Evolutionary conservation across 1,284 basidiomycete species (phyloP), one percentile per base, ranked within the genome.

Genomic region (Wallemia hederae): DNA sequence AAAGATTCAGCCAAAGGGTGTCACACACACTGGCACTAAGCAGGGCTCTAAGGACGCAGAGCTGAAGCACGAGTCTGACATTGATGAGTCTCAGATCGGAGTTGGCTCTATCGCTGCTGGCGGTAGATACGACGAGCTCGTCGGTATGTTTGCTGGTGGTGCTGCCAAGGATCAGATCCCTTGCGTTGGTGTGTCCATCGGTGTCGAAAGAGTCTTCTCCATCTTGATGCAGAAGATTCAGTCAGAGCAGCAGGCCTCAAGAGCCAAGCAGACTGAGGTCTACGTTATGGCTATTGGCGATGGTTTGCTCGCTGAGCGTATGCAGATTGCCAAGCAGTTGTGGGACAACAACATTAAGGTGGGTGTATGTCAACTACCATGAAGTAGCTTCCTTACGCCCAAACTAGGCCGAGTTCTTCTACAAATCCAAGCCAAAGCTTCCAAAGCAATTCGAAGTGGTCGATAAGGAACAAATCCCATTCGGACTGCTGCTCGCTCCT

Each of bases 101-200:
- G 90, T 98, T 1, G 94, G 92, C 25, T 96, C 90, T 22, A 94
- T 99, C 68, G 94, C 92, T 5, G 94, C 87, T 0, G 94, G 94
- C 22, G 92, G 94, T 15, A 78, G 92, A 57, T 98, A 98, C 74
- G 92, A 98, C 74, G 83, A 85, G 65, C 82, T 99, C n/a, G 92
- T 98, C 1, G 84, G 85, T 59, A 81, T 91, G 76, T 96, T 99
- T 72, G 78, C 82, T 24, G 77, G 83, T 0, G 78, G 78, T 5
- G 82, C 66, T 17, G 64, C 33, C 59, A 69, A 66, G 39, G 65
- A 65, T 19, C 73, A 76, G 5, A 78, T 92, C 60, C 92, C 91
- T 0, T 99, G 94, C 70, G 82, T 98, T 14, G 92, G 94, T 24
- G 80, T 97, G 29, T 86, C 82, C 64, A 84, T 98, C 65, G 94